Evolutionary conservation across 495 filamentous ascomycete genomes (phyloP).

Genomic region (Cladorrhinum samala): DNA sequence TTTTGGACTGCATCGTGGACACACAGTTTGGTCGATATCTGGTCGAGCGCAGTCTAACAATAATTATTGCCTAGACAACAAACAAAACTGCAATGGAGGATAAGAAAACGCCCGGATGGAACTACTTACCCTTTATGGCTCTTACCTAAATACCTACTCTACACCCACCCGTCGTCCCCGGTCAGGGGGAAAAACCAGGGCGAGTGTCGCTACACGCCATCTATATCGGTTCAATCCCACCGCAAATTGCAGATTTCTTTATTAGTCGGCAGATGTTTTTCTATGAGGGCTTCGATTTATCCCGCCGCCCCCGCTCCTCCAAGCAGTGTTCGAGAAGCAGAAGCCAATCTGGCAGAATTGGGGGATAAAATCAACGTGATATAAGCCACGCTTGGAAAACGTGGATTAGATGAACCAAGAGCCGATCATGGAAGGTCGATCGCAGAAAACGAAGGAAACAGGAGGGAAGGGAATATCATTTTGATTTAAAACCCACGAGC

Average conservation of each 20-base stretch:
- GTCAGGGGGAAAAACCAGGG: not conserved
- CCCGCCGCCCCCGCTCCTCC: not conserved
- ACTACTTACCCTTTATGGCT: not conserved
- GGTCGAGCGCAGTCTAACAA: too few relatives aligned
- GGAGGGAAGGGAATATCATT: too few relatives aligned
- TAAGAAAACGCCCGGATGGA: not conserved
- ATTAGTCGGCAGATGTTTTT: not conserved
- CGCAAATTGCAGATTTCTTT: not conserved
- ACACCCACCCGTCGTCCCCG: not conserved
- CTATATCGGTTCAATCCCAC: not conserved
- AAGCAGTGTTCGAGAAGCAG: not conserved
- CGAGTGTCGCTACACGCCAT: not conserved
- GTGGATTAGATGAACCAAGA: not conserved
- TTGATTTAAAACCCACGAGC: too few relatives aligned
- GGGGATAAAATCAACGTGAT: not conserved
- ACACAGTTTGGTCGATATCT: too few relatives aligned
- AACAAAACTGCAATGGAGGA: too few relatives aligned
- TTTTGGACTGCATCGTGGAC: constrained; percentile 32
- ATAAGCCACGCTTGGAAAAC: not conserved
- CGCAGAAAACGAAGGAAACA: too few relatives aligned
- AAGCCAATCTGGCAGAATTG: constrained; percentile 8
- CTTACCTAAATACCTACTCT: not conserved
- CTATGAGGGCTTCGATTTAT: not conserved
- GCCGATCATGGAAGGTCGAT: too few relatives aligned
- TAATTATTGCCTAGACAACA: too few relatives aligned